Base-by-base conservation (phyloP, 352 stramenopile genomes). In the Globisporangium paddicum region DNA sequence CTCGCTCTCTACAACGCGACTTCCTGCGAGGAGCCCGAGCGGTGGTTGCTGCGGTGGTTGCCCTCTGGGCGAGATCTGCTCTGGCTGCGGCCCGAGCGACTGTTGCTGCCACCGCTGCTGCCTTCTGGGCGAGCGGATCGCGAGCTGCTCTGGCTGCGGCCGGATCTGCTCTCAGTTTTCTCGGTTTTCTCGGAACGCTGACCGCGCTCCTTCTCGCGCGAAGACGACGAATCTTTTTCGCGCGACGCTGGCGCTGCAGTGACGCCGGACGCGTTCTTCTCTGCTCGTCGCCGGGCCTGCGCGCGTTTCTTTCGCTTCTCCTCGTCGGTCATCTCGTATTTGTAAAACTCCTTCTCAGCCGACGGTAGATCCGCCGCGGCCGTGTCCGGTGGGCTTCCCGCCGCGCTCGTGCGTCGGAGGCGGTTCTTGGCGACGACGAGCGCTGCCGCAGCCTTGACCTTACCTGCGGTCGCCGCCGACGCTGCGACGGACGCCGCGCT, bases 301-400 rank as follows among this genome's bases (percentile, higher is more conserved):
- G 80, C 80, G 66, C 80, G 77, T 58, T 88, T 81, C 62, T 78
- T 73, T 41, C 77, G 73, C 68, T 84, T 83, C 72, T 90, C 77
- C n/a, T 90, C 80, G 26, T 90, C 80, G 1, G 77, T 76, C 80
- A 90, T 88, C 44, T 90, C 80, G 68, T 90, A 90, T 67, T 87
- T 86, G 73, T 87, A 90, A 45, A 89, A 89, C 52, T 83, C 55
- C 61, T 87, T 87, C 47, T 85, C 74, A 3, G 69, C 70, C 35
- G 77, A 86, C 28, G 74, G 71, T 37, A 83, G 46, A 18, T 69
- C 56, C 5, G 47, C n/a, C n/a, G 28, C 32, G 9, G n/a, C 59
- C 19, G 47, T 50, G 18, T 67, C 60, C 14, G 55, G 57, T 5
- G 70, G 57, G 25, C 51, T 67, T 18, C 55, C 46, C 9, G 65